Evolutionary conservation across 371 early-diverging fungal genomes (phyloP).

Genomic region (Actinomucor elegans): DNA sequence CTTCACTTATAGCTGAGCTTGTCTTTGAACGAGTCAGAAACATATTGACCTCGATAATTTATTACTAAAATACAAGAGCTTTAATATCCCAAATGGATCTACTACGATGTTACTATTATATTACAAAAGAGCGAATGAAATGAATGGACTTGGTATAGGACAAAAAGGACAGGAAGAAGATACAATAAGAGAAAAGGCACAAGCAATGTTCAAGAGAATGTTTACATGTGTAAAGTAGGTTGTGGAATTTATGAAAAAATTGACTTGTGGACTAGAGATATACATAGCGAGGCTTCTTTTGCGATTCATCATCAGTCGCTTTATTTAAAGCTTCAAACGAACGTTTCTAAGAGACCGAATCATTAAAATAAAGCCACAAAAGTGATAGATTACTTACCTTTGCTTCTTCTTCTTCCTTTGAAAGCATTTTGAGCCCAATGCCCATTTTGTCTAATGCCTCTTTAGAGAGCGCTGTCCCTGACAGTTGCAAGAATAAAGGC

Average conservation of each 20-base stretch:
- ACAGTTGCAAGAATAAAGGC: too few species aligned
- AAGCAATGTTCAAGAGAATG: constrained; percentile 29
- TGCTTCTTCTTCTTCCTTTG: constrained; percentile 31
- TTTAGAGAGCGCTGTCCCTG: constrained; percentile 24
- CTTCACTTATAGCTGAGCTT: constrained; percentile 3
- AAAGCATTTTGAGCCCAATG: constrained; percentile 15
- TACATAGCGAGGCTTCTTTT: constrained; percentile 41
- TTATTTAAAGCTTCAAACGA: constrained; percentile 30
- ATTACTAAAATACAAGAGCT: too few species aligned
- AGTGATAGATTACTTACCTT: constrained; percentile 33
- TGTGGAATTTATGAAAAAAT: constrained; percentile 21
- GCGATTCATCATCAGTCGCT: constrained; percentile 5
- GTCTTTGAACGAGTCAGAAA: constrained; percentile 22
- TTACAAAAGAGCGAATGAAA: background rate
- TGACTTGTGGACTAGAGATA: constrained; percentile 25
- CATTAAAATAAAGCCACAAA: background rate
- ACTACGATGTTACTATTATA: too few species aligned
- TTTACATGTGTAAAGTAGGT: constrained; percentile 3
- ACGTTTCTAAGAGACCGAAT: constrained; percentile 28
- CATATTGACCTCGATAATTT: too few species aligned
- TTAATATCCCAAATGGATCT: too few species aligned
- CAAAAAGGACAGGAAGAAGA: background rate
- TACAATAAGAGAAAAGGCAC: constrained; percentile 1
- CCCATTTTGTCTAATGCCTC: constrained; percentile 41
- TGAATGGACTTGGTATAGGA: background rate